Percentiles rank a stretch among this genome's conserved stretches.
Conservation (phyloP, 1,284 basidiomycete genomes). For the Ceratobasidium sp. region DNA sequence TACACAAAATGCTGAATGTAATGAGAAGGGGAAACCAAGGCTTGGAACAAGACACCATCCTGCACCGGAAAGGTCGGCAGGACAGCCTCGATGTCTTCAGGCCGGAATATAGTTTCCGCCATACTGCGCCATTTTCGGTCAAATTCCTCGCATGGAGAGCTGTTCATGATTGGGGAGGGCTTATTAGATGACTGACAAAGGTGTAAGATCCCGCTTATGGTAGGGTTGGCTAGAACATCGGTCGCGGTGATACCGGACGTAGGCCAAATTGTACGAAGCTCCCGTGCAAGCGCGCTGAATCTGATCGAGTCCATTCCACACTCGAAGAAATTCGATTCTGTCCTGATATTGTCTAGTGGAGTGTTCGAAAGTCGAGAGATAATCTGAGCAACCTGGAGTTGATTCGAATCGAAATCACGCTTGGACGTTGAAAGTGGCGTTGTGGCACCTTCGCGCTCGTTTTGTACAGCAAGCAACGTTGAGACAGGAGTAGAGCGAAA, state of each 20-base stretch:
- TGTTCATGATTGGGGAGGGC: too few relatives aligned
- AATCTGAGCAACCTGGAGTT: constrained; percentile 18
- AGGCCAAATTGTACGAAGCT: constrained; percentile 56
- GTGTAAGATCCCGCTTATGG: background rate
- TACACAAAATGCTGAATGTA: constrained; percentile 66
- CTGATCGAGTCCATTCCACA: constrained; percentile 66
- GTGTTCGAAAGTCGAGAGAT: constrained; percentile 33
- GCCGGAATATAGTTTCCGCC: constrained; percentile 37
- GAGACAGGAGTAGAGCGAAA: constrained; percentile 56
- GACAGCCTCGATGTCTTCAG: constrained; percentile 57
- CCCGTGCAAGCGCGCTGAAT: constrained; percentile 60
- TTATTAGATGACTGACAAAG: background rate
- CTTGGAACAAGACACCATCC: constrained; percentile 66
- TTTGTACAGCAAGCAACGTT: constrained; percentile 22
- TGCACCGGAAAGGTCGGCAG: constrained; percentile 67
- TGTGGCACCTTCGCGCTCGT: background rate
- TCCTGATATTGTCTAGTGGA: constrained; percentile 3
- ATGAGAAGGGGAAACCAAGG: constrained; percentile 59
- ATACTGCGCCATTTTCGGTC: constrained; percentile 29
- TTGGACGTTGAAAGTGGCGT: constrained; percentile 25
- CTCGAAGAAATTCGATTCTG: constrained; percentile 61
- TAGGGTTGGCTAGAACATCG: constrained; percentile 54
- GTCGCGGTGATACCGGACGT: constrained; percentile 56
- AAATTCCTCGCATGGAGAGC: constrained; percentile 9
- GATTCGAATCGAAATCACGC: constrained; percentile 41